These are phyloP conservation scores for Chrysophaeum taylorii DNA, from an alignment of 352 stramenopile genomes.

Conservation along the genomic window DNA sequence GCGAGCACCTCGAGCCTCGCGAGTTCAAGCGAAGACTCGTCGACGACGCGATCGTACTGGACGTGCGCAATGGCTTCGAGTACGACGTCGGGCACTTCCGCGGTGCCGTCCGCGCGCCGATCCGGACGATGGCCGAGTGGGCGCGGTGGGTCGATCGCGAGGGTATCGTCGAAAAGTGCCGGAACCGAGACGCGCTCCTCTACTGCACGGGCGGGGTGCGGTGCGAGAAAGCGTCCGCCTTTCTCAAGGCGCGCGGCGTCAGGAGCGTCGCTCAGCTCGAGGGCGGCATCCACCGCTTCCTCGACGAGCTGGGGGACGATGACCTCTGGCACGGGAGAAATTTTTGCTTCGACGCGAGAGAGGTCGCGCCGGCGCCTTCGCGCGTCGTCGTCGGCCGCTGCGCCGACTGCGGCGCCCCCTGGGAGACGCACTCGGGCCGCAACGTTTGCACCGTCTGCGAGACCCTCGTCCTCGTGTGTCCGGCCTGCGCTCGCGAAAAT, in stretches of 20 bases:
- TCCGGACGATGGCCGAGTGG: neutral
- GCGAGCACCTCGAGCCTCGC: no score
- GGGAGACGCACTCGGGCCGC: neutral
- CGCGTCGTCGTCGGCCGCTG: neutral
- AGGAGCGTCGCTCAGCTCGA: slow-evolving; percentile 57
- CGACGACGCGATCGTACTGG: neutral
- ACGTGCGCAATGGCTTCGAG: slow-evolving; percentile 11
- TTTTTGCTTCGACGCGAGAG: no score
- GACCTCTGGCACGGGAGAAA: no score
- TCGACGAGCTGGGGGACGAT: slow-evolving; percentile 49
- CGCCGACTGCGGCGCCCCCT: neutral
- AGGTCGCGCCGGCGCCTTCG: no score
- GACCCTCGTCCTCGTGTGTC: neutral
- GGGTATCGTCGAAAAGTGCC: no score
- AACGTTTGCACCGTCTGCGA: slow-evolving; percentile 3
- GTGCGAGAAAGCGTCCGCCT: slow-evolving; percentile 54
- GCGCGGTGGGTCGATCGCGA: neutral
- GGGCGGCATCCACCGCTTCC: slow-evolving; percentile 64
- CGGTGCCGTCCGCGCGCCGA: neutral
- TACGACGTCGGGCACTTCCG: slow-evolving; percentile 4
- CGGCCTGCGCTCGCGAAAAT: neutral
- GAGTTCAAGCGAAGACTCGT: no score
- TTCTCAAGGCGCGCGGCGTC: slow-evolving; percentile 47
- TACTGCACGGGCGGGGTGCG: slow-evolving; percentile 63
- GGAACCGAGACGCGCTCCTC: no score